phyloP scores from a whole-genome alignment of 169 alveolate genomes.

The Eimeria acervulina region DNA sequence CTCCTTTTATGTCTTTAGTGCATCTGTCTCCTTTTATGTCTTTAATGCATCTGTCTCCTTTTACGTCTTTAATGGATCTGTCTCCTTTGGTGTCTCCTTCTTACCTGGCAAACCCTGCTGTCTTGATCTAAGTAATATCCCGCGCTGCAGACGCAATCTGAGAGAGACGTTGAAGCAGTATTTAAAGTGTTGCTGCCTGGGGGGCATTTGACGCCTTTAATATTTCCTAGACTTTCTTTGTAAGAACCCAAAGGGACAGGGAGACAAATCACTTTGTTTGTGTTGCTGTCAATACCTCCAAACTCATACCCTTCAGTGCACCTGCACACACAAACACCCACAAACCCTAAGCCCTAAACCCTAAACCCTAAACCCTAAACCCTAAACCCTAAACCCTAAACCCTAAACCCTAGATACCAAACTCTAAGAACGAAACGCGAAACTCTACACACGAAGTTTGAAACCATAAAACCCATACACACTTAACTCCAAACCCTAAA shows the following conservation, averaged over 20 bases:
- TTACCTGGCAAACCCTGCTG: slow-evolving; percentile 47
- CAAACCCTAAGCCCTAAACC: neutral
- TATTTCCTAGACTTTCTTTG: slow-evolving; percentile 89
- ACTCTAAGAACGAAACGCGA: neutral
- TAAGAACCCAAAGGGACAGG: slow-evolving; percentile 86
- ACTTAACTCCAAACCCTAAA: neutral
- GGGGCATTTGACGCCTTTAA: slow-evolving; percentile 88
- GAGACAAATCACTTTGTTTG: slow-evolving; percentile 82
- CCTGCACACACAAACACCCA: slow-evolving; percentile 47
- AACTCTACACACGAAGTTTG: too few species aligned
- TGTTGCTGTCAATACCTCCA: slow-evolving; percentile 27
- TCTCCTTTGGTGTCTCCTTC: neutral
- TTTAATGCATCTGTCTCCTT: neutral
- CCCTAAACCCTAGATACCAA: too few species aligned
- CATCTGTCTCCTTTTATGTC: too few species aligned
- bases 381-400: neutral
- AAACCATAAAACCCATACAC: too few species aligned
- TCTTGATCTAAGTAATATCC: slow-evolving; percentile 65
- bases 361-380: too few species aligned
- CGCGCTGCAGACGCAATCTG: slow-evolving; percentile 79
- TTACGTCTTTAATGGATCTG: neutral
- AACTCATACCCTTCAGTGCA: slow-evolving; percentile 87
- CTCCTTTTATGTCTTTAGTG: neutral
- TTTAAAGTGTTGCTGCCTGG: slow-evolving; percentile 87
- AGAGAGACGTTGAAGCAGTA: slow-evolving; percentile 83